Evolutionary conservation across 768 basidiomycete species (phyloP), one percentile per base, ranked within the genome.

Genomic region (Pulveroboletus sp.): DNA sequence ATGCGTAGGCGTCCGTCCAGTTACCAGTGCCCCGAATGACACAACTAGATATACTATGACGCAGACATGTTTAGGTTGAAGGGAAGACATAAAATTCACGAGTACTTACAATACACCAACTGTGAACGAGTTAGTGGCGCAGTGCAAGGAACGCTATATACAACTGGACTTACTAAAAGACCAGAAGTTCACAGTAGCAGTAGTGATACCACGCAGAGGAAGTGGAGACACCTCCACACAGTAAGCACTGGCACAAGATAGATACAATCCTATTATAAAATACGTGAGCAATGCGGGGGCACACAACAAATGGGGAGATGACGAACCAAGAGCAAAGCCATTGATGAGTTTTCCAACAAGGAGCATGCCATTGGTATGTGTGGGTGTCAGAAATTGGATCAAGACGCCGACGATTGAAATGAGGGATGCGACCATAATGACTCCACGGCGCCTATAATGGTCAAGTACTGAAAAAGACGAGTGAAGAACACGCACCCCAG

Each of bases 141-240:
- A 20, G 14, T 13, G 27, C 27, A 29, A 11, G 2, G 27, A 29
- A 29, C n/a, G n/a, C n/a, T 27, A 29, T 29, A 29, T 9, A 29
- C 27, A 29, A 29, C n/a, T n/a, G n/a, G n/a, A n/a, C 62, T 52
- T 14, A 64, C 63, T 39, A 41, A 27, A 53, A 17, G 64, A 59
- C 63, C 62, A 62, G 25, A 59, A 50, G 41, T 64, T 62, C 11
- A 64, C 60, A 19, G 43, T 44, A 8, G 60, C 62, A 2, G 62
- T 63, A 7, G 57, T 63, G 34, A 63, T 44, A 33, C 63, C 57
- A n/a, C 62, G 52, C 10, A 64, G 31, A 21, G 62, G 59, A 29
- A 63, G 62, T 8, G 62, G 62, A 20, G 62, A 63, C n/a, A 64
- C 60, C 21, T 64, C 62, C 8, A 63, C 63, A 34, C 63, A 64